phyloP scores from a whole-genome alignment of 805 yeast species.

The Saccharomycopsis babjevae region DNA sequence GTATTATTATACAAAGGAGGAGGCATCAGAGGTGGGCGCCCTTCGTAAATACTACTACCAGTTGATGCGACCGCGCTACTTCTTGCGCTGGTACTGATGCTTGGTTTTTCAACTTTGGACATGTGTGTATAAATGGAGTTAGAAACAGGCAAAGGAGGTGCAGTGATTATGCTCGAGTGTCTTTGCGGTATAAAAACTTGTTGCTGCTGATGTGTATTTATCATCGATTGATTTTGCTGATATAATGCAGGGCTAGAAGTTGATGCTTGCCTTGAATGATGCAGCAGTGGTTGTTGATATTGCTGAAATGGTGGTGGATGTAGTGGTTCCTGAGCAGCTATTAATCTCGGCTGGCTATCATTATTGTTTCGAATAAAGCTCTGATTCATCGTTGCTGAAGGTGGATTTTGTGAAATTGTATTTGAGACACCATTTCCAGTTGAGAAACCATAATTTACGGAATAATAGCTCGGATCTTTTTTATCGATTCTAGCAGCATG shows the following conservation, averaged over 20 bases:
- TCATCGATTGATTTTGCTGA: background rate
- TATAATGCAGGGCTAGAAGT: background rate
- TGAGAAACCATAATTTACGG: background rate
- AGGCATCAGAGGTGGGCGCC: background rate
- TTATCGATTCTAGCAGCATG: conserved; percentile 3
- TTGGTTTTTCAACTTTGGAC: background rate
- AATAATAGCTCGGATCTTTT: background rate
- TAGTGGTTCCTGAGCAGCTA: background rate
- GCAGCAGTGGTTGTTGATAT: background rate
- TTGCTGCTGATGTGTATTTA: background rate
- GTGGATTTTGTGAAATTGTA: background rate
- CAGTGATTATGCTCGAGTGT: background rate
- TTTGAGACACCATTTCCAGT: background rate
- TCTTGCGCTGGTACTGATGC: background rate
- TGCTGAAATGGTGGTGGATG: background rate
- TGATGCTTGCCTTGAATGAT: background rate
- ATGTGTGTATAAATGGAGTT: background rate
- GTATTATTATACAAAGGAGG: background rate
- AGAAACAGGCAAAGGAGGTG: background rate
- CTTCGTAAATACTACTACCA: background rate
- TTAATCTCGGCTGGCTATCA: background rate
- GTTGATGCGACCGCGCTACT: background rate
- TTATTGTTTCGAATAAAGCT: background rate
- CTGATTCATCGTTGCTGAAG: background rate
- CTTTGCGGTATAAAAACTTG: background rate